These are phyloP conservation scores for Porcisia deanei DNA, from an alignment of 208 protist genomes.

Conservation along the genomic window DNA sequence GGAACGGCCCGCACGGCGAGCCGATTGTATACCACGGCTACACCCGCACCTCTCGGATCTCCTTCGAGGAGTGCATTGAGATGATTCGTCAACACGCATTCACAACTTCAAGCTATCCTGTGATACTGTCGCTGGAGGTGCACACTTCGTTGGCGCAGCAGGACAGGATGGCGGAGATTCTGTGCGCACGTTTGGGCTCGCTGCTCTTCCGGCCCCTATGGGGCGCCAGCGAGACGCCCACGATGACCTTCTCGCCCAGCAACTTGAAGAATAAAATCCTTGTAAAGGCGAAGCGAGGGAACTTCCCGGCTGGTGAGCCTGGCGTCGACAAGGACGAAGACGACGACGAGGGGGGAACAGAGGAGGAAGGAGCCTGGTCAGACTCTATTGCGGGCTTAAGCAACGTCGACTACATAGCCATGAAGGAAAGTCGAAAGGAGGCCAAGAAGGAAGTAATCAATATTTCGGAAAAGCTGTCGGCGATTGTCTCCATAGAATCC, in stretches of 20 bases:
- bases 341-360: slow-evolving; percentile 1
- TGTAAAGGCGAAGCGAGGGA: slow-evolving; percentile 57
- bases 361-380: neutral
- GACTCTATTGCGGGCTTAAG: slow-evolving; percentile 4
- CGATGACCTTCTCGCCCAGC: slow-evolving; percentile 53
- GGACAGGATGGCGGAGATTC: slow-evolving; percentile 70
- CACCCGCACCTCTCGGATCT: slow-evolving; percentile 76
- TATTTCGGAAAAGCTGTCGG: slow-evolving; percentile 44
- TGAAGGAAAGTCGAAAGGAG: slow-evolving; percentile 22
- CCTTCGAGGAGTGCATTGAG: slow-evolving; percentile 58
- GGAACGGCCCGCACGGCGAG: slow-evolving; percentile 66
- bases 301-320: slow-evolving; percentile 21
- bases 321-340: slow-evolving; percentile 48
- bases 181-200: slow-evolving; percentile 54
- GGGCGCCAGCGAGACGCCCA: slow-evolving; percentile 38
- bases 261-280: slow-evolving; percentile 59
- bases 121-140: slow-evolving; percentile 85
- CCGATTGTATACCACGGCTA: slow-evolving; percentile 86
- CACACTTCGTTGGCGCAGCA: slow-evolving; percentile 68
- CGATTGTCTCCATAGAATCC: slow-evolving; percentile 66
- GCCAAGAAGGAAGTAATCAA: slow-evolving; percentile 30
- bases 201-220: slow-evolving; percentile 52
- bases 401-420: slow-evolving; percentile 31
- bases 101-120: slow-evolving; percentile 54
- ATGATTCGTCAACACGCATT: slow-evolving; percentile 75